Evolutionary conservation across 805 yeast genomes (phyloP).

Genomic region (Saccharomycopsis amapae): DNA sequence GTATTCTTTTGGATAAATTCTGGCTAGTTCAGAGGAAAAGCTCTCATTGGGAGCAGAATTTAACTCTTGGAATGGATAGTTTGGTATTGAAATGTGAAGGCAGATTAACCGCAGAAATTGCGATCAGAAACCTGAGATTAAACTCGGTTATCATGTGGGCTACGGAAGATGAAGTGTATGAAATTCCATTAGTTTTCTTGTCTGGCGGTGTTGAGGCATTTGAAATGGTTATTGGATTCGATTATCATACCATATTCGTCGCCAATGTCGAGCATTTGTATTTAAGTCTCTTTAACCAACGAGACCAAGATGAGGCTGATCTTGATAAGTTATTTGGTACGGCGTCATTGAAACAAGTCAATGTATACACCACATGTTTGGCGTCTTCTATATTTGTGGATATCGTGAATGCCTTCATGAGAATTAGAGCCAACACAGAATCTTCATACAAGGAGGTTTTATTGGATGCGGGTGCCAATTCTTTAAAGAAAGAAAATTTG

Average conservation of each 20-base stretch:
- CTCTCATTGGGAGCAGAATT: conserved; percentile 61
- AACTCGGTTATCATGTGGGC: conserved; percentile 73
- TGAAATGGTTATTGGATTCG: conserved; percentile 63
- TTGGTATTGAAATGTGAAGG: conserved; percentile 57
- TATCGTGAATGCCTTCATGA: conserved; percentile 57
- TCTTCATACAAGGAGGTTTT: conserved; percentile 71
- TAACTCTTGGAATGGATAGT: conserved; percentile 52
- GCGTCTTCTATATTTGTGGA: conserved; percentile 80
- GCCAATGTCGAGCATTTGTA: conserved; percentile 42
- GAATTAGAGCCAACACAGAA: conserved; percentile 68
- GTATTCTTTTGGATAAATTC: conserved; percentile 45
- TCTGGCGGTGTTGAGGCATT: conserved; percentile 49
- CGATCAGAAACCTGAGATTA: conserved; percentile 40
- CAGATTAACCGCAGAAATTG: conserved; percentile 68
- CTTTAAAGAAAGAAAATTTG: not conserved
- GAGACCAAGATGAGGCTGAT: conserved; percentile 36
- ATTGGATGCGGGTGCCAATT: conserved; percentile 51
- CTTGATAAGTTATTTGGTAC: conserved; percentile 57
- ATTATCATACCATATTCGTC: conserved; percentile 77
- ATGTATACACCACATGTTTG: conserved; percentile 69
- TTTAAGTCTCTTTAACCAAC: conserved; percentile 62
- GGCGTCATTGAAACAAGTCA: conserved; percentile 43
- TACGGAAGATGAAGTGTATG: conserved; percentile 34
- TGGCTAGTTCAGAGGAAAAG: conserved; percentile 69
- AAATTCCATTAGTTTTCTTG: conserved; percentile 61